These are phyloP conservation scores for Graphilbum fragrans DNA, from an alignment of 2,329 filamentous ascomycete species.

Conservation along the genomic window DNA sequence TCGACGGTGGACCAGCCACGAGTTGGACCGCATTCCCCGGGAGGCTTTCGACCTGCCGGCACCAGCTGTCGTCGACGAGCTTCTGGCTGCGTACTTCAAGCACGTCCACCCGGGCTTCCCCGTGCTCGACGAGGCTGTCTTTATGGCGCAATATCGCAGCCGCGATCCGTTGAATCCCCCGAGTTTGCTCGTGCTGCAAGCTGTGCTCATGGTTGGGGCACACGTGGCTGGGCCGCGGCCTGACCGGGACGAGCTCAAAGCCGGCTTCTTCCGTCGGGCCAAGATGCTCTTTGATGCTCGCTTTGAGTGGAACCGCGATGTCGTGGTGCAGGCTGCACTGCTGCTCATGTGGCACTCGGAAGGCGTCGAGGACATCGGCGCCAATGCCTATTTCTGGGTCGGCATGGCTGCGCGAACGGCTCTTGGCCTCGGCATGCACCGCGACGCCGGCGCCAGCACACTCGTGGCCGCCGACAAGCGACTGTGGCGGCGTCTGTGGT, in stretches of 20 bases:
- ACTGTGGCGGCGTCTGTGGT: background rate
- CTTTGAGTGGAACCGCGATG: conserved; percentile 1
- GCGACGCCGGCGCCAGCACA: background rate
- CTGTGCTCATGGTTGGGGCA: conserved; percentile 56
- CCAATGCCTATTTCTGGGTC: conserved; percentile 2
- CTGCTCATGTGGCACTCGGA: conserved; percentile 2
- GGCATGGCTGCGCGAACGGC: background rate
- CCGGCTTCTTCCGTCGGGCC: conserved; percentile 1
- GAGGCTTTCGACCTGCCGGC: conserved; percentile 37
- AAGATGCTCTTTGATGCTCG: conserved; percentile 1
- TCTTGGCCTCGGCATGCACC: conserved; percentile 1
- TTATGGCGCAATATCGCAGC: conserved; percentile 68
- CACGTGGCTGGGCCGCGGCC: conserved; percentile 27
- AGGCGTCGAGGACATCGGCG: conserved; percentile 1
- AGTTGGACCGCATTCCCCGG: conserved; percentile 28
- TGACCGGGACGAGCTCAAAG: conserved; percentile 22
- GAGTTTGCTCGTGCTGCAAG: conserved; percentile 78
- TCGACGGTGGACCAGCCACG: background rate
- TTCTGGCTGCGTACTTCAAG: conserved; percentile 56
- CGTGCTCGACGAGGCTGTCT: conserved; percentile 67
- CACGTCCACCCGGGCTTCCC: conserved; percentile 89
- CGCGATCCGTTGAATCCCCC: conserved; percentile 62
- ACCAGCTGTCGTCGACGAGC: conserved; percentile 32
- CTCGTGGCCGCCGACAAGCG: background rate
- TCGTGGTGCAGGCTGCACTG: conserved; percentile 1